Evolutionary conservation across 805 yeast species (phyloP).

Genomic region (Ogataea paraovalis): DNA sequence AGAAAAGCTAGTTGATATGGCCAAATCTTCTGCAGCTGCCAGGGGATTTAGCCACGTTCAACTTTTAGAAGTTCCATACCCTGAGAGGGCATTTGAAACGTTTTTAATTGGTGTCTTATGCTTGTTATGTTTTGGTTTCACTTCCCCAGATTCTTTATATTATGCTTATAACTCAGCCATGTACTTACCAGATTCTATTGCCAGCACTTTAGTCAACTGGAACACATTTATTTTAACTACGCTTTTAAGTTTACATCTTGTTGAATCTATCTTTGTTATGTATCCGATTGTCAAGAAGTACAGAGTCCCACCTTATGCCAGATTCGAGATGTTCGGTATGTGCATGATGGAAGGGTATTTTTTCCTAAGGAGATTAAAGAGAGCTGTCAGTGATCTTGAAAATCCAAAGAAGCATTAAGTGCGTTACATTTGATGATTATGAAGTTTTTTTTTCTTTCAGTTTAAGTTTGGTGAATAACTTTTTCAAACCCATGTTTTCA

Average conservation of each 20-base stretch:
- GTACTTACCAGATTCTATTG: slow-evolving; percentile 4
- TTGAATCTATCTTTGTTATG: slow-evolving; percentile 45
- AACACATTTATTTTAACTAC: slow-evolving; percentile 11
- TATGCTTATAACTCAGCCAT: slow-evolving; percentile 6
- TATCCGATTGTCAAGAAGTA: slow-evolving; percentile 50
- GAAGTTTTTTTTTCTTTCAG: background rate
- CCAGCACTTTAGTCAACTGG: slow-evolving; percentile 12
- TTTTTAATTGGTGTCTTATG: slow-evolving; percentile 7
- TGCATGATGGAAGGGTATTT: slow-evolving; percentile 61
- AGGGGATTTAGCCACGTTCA: slow-evolving; percentile 56
- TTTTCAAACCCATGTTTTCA: background rate
- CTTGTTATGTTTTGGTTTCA: slow-evolving; percentile 4
- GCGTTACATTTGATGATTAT: background rate
- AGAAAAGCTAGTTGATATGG: slow-evolving; percentile 63
- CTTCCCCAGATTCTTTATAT: slow-evolving; percentile 7
- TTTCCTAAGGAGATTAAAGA: slow-evolving; percentile 42
- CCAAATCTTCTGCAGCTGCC: slow-evolving; percentile 62
- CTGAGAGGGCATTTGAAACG: slow-evolving; percentile 29
- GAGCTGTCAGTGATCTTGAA: slow-evolving; percentile 9
- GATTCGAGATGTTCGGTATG: slow-evolving; percentile 49
- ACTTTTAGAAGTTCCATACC: slow-evolving; percentile 42
- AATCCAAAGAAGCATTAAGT: slow-evolving; percentile 11
- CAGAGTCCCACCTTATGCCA: slow-evolving; percentile 53
- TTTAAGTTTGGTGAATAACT: background rate
- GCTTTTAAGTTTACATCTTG: slow-evolving; percentile 40